Base-by-base conservation (phyloP, 495 filamentous ascomycete species). In the Annulohypoxylon nitens region DNA sequence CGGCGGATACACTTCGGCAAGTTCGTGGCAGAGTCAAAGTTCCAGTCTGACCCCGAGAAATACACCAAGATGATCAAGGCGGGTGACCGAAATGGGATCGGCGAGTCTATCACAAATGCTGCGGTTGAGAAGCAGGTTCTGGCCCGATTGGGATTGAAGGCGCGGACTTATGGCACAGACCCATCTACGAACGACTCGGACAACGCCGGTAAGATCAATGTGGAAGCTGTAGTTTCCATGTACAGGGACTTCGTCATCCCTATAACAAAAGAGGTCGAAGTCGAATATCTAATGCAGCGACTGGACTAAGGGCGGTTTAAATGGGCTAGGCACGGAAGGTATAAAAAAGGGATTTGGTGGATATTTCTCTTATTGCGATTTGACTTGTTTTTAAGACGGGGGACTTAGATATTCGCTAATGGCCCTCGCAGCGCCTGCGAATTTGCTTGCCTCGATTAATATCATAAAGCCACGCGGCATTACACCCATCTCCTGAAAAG, bases 11-110 rank as follows among this genome's bases (percentile, higher is more conserved):
- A 99, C 81, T 99, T 98, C 81, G 97, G 97, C 64, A 99, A 97
- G 85, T 98, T 98, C 77, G 97, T 99, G 4, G 97, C 97, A 10
- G 97, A 99, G 85, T 91, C 93, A n/a, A 99, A 99, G 85, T 99
- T 98, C 80, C 88, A 86, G 75, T 89, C 92, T 65, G 93, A 97
- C 74, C 88, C 90, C 33, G 93, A 95, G 74, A 83, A 78, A 63
- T 98, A 94, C 80, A 93, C 93, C 1, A 79, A 83, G 61, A 78
- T 98, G 82, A 98, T 99, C 80, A 88, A 88, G 74, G 90, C 86
- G 11, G 89, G 85, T 60, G 95, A 99, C 82, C 84, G 93, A 3
- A 80, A 86, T 10, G 97, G 90, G 3, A 93, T 99, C 69, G 94
- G 90, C 77, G 90, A 87, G 33, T 95, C 95, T 18, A 99, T 99